A percentile compares a stretch with the other conserved stretches of the same genome.
Conservation (phyloP, 305 asterid genomes). For the Plantago coronopus region DNA sequence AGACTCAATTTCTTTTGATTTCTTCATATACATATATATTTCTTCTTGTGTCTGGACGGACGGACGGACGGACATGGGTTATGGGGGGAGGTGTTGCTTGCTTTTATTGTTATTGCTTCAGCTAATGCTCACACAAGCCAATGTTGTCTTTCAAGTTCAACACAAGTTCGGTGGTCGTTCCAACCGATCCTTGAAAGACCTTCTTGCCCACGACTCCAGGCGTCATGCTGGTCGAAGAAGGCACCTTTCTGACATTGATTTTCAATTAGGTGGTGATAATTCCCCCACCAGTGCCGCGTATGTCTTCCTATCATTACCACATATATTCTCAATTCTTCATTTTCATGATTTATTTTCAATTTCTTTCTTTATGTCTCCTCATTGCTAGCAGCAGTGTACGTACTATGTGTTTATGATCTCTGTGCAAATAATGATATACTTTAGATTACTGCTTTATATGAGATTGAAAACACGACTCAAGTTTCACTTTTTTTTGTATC, state of each 20-base stretch:
- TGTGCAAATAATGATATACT: no score
- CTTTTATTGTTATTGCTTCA: conserved; percentile 19
- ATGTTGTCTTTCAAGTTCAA: conserved; percentile 46
- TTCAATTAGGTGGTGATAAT: conserved; percentile 55
- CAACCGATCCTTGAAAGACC: conserved; percentile 29
- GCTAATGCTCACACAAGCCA: conserved; percentile 22
- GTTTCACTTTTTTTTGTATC: not conserved
- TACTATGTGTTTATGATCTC: no score
- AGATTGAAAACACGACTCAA: no score
- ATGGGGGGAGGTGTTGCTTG: conserved; percentile 27
- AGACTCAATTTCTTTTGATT: no score
- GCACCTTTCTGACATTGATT: conserved; percentile 38
- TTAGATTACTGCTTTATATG: not conserved
- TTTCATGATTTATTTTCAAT: no score
- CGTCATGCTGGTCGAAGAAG: conserved; percentile 43
- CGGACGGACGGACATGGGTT: no score
- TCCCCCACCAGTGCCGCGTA: conserved; percentile 59
- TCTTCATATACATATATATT: no score
- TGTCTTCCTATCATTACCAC: no score
- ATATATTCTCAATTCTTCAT: no score
- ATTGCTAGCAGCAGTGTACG: no score
- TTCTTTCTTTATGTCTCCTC: no score
- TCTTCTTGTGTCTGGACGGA: no score
- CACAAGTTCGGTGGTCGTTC: conserved; percentile 42
- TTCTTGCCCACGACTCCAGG: conserved; percentile 40